phyloP scores from a whole-genome alignment of 23 red algal genomes.

The Gracilaria gracilis region DNA sequence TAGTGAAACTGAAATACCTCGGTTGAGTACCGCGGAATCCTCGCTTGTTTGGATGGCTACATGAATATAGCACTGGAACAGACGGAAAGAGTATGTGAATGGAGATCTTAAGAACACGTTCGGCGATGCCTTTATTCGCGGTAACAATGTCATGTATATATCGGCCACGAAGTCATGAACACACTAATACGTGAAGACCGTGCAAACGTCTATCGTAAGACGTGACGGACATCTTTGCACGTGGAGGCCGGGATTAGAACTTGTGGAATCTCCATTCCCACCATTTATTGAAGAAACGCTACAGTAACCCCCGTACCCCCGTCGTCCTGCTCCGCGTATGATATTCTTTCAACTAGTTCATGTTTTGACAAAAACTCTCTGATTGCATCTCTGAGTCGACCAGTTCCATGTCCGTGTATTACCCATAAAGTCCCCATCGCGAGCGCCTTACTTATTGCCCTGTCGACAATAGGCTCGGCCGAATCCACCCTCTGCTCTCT shows the following conservation, averaged over 20 bases:
- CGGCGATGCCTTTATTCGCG: conserved; percentile 97
- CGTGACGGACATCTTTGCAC: too few relatives aligned
- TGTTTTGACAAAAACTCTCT: conserved; percentile 74
- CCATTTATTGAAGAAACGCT: conserved; percentile 49
- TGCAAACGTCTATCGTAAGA: too few relatives aligned
- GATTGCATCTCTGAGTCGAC: conserved; percentile 68
- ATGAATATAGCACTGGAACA: conserved; percentile 99
- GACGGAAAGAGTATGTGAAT: conserved; percentile 88
- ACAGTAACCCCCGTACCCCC: conserved; percentile 84
- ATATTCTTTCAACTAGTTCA: conserved; percentile 61
- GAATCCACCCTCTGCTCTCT: conserved; percentile 87
- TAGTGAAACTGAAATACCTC: conserved; percentile 94
- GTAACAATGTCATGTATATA: conserved; percentile 91
- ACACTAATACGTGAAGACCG: neutral
- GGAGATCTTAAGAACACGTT: conserved; percentile 92
- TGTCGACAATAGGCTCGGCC: conserved; percentile 58
- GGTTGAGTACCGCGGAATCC: conserved; percentile 90
- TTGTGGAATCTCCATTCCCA: neutral
- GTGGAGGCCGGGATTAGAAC: too few relatives aligned
- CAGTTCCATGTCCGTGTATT: conserved; percentile 94
- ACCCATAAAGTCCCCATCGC: conserved; percentile 83
- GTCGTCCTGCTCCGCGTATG: conserved; percentile 71
- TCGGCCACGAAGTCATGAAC: conserved; percentile 51
- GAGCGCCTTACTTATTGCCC: conserved; percentile 70
- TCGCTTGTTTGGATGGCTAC: conserved; percentile 97